Evolutionary conservation across 208 protist genomes (phyloP).

Genomic region (Trypanosoma theileri): DNA sequence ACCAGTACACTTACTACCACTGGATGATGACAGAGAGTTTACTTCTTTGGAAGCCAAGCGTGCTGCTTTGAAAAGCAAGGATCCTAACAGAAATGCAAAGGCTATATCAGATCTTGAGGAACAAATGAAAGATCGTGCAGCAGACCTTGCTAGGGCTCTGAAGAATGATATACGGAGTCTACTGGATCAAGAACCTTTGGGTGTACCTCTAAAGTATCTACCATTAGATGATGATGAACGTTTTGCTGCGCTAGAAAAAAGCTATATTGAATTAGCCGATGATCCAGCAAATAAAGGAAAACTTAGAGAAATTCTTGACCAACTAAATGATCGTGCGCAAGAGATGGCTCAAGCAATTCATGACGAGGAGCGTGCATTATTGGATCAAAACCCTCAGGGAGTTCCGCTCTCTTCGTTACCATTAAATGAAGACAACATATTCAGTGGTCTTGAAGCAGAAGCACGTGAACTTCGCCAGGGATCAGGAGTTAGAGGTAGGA

Average conservation of each 20-base stretch:
- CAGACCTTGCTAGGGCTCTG: conserved; percentile 51
- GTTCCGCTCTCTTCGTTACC: conserved; percentile 62
- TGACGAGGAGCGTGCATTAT: conserved; percentile 50
- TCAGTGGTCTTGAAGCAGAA: conserved; percentile 63
- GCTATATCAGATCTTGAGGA: conserved; percentile 64
- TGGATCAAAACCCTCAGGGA: conserved; percentile 54
- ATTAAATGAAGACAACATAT: conserved; percentile 64
- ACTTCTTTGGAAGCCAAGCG: conserved; percentile 62
- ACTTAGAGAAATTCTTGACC: conserved; percentile 55
- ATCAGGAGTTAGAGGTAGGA: conserved; percentile 31
- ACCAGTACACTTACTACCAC: conserved; percentile 51
- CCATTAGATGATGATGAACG: conserved; percentile 47
- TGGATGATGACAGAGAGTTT: conserved; percentile 73
- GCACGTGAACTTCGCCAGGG: conserved; percentile 48
- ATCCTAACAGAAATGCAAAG: conserved; percentile 38
- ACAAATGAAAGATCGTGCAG: conserved; percentile 70
- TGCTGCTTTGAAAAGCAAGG: conserved; percentile 52
- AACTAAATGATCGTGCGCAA: conserved; percentile 73
- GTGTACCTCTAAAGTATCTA: conserved; percentile 56
- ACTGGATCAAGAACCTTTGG: conserved; percentile 61
- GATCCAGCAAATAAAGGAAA: conserved; percentile 51
- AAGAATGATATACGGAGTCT: conserved; percentile 51
- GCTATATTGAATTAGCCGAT: conserved; percentile 56
- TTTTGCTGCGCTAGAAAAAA: conserved; percentile 54
- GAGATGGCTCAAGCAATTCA: conserved; percentile 54